Evolutionary conservation across 306 rosid species (phyloP), one percentile per base, ranked within the genome.

Genomic region (Pyrus bretschneideri): DNA sequence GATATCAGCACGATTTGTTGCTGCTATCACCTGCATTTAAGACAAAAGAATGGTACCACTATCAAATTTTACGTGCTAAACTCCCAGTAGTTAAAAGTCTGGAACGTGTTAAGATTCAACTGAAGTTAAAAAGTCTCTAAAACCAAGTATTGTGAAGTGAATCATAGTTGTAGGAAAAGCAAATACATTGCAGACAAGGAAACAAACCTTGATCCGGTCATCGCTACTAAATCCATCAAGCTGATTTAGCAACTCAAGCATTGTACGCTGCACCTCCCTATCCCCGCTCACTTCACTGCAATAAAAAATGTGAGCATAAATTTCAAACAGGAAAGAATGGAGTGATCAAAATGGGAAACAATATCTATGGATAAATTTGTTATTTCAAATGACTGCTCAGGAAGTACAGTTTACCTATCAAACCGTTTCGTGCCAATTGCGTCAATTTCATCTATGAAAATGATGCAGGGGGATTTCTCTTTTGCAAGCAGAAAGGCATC

Each of bases 401-500:
- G 45, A 40, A 40, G 45, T 40, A 72, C 49, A 75, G 60, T 35
- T 70, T 91, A 91, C 98, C 98, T 95, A 66, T 90, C 97, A 90
- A 95, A 95, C 25, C 98, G 91, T 85, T 95, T 92, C 74, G 97
- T 95, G 30, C 98, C 98, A 80, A 92, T 95, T 3, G 97, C 98
- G 86, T 95, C 98, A 64, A 95, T 95, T 84, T 92, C 98, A 86
- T 95, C 98, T 52, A 95, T 92, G 81, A 95, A 95, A 81, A 95
- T 95, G 81, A 95, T 92, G 87, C 97, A 92, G 1, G 98, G 98
- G 9, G 97, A 92, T 82, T 95, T 95, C 88, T 95, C 98, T 76
- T 95, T 95, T 69, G 98, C 97, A 66, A 95, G 90, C 82, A 84
- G 97, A 79, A 95, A 95, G n/a, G 96, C 96, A 85, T 92, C 98